phyloP scores from a whole-genome alignment of 2,329 filamentous ascomycete genomes.

The Paecilomyces niveus region DNA sequence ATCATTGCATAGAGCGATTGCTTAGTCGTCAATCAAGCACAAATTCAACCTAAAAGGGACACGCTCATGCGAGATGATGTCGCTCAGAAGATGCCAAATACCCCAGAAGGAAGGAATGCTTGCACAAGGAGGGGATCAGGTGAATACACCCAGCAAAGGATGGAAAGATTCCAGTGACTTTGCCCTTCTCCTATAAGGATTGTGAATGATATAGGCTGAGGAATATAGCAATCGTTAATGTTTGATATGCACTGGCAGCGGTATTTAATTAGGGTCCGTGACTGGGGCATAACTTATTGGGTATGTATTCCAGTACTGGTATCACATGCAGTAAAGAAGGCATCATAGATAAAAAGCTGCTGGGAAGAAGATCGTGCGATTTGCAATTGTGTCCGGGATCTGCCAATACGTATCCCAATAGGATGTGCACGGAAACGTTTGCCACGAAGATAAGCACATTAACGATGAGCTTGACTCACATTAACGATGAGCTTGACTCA shows the following conservation, averaged over 20 bases:
- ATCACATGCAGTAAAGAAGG: background rate
- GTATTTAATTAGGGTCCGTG: background rate
- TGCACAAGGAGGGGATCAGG: background rate
- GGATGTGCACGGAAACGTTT: background rate
- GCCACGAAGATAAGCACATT: background rate
- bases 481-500: background rate
- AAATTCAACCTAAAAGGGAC: background rate
- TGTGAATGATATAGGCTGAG: background rate
- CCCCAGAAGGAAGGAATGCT: background rate
- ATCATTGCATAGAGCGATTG: background rate
- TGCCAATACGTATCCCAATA: background rate
- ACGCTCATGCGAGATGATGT: background rate
- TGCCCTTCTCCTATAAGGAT: background rate
- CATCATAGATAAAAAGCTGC: background rate
- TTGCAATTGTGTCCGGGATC: background rate
- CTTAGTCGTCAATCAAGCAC: background rate
- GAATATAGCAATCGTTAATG: background rate
- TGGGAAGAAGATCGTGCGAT: background rate
- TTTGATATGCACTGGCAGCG: background rate
- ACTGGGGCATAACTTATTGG: background rate
- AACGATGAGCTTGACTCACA: background rate
- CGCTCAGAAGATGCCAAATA: background rate
- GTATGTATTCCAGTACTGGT: background rate
- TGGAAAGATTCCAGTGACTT: background rate
- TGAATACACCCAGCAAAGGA: background rate